Conservation (phyloP, 257 asterid genomes). For the Przewalskia tangutica region DNA sequence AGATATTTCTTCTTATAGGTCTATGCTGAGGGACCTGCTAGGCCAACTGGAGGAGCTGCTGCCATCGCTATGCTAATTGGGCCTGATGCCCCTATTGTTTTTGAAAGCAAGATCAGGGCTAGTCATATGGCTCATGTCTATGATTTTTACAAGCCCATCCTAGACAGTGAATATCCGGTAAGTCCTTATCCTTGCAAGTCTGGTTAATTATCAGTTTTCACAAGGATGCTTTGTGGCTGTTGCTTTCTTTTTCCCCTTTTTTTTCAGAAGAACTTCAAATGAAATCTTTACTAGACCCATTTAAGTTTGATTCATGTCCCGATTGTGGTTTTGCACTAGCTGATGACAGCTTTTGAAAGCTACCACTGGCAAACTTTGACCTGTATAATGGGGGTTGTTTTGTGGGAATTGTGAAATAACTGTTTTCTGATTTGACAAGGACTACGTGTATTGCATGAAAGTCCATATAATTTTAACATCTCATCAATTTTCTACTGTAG, state of each 20-base stretch:
- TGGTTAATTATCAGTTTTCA: not conserved
- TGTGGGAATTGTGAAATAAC: not conserved
- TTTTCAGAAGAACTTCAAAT: not conserved
- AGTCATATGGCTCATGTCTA: constrained; percentile 97
- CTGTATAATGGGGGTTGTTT: not conserved
- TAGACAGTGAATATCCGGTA: constrained; percentile 99
- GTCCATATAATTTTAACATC: not conserved
- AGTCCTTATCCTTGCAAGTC: constrained; percentile 10
- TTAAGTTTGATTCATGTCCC: not conserved
- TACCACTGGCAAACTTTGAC: not conserved
- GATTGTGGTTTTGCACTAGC: not conserved
- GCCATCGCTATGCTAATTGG: constrained; percentile 95
- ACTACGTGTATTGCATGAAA: not conserved
- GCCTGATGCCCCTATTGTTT: constrained; percentile 94
- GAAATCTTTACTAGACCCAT: not conserved
- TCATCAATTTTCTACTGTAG: not conserved
- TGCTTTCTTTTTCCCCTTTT: not conserved
- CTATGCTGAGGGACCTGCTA: constrained; percentile 98
- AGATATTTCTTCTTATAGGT: constrained; percentile 42
- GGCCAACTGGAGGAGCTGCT: constrained; percentile 99
- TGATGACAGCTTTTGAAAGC: not conserved
- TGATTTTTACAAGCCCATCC: constrained; percentile 97
- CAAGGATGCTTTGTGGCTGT: not conserved
- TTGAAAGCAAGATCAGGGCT: constrained; percentile 92
- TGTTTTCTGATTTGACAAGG: not conserved